Conservation (phyloP, 257 asterid genomes). For the Phtheirospermum japonicum region DNA sequence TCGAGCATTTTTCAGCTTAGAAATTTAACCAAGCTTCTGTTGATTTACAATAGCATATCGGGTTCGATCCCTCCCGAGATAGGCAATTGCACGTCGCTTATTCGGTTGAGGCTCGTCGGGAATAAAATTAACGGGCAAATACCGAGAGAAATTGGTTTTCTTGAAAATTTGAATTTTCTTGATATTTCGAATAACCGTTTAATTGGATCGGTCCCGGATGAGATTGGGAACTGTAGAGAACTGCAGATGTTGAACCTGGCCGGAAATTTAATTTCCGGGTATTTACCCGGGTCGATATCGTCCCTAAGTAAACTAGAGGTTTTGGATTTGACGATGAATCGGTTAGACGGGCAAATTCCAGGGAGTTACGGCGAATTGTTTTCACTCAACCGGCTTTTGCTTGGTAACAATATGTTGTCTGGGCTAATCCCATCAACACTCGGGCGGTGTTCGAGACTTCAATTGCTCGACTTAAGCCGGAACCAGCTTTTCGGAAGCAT, state of each 20-base stretch:
- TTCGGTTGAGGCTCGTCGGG: slow-evolving; percentile 53
- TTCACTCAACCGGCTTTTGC: slow-evolving; percentile 52
- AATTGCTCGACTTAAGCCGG: slow-evolving; percentile 67
- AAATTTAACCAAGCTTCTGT: slow-evolving; percentile 64
- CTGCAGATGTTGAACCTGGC: slow-evolving; percentile 64
- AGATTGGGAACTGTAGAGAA: slow-evolving; percentile 57
- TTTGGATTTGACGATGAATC: slow-evolving; percentile 59
- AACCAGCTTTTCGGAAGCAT: slow-evolving; percentile 52
- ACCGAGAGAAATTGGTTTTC: slow-evolving; percentile 54
- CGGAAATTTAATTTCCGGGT: slow-evolving; percentile 54
- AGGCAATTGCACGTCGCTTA: slow-evolving; percentile 57
- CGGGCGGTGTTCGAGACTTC: slow-evolving; percentile 58
- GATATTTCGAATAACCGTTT: slow-evolving; percentile 60
- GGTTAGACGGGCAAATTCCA: slow-evolving; percentile 52
- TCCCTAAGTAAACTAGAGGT: slow-evolving; percentile 52
- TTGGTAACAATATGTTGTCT: slow-evolving; percentile 50
- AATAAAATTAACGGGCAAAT: slow-evolving; percentile 61
- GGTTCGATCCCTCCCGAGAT: slow-evolving; percentile 68
- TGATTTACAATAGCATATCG: slow-evolving; percentile 60
- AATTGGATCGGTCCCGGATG: slow-evolving; percentile 57
- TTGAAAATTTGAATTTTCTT: slow-evolving; percentile 59
- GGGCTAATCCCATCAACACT: slow-evolving; percentile 60
- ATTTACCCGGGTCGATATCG: slow-evolving; percentile 52
- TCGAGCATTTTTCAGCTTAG: slow-evolving; percentile 52
- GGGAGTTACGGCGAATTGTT: slow-evolving; percentile 48